Evolutionary conservation across 805 yeast genomes (phyloP).

Genomic region (Scheffersomyces spartinae): DNA sequence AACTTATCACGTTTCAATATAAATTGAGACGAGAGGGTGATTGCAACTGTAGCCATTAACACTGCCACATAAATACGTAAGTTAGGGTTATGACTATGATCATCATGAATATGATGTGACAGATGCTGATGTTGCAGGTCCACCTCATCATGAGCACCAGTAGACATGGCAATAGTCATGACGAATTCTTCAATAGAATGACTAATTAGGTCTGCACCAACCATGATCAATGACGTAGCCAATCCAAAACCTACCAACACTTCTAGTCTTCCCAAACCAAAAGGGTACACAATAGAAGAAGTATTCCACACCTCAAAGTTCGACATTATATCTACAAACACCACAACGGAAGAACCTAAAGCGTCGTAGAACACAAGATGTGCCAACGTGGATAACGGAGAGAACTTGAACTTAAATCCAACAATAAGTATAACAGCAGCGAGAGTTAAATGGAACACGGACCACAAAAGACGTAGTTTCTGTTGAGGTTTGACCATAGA

Average conservation of each 20-base stretch:
- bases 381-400: slow-evolving; percentile 63
- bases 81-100: slow-evolving; percentile 11
- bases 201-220: slow-evolving; percentile 79
- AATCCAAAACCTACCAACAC: slow-evolving; percentile 82
- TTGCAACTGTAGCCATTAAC: slow-evolving; percentile 10
- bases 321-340: slow-evolving; percentile 68
- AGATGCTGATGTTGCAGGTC: slow-evolving; percentile 19
- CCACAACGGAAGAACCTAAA: slow-evolving; percentile 57
- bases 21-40: no score
- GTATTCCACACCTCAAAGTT: slow-evolving; percentile 89
- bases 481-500: slow-evolving; percentile 50
- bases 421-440: slow-evolving; percentile 46
- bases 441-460: slow-evolving; percentile 40
- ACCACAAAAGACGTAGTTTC: slow-evolving; percentile 46
- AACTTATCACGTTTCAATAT: no score
- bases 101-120: slow-evolving; percentile 30
- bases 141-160: slow-evolving; percentile 7
- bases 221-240: slow-evolving; percentile 75
- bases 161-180: slow-evolving; percentile 15
- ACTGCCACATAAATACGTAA: slow-evolving; percentile 20
- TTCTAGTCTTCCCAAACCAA: slow-evolving; percentile 87
- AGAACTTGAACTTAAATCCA: slow-evolving; percentile 47
- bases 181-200: slow-evolving; percentile 77
- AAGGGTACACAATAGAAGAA: slow-evolving; percentile 75
- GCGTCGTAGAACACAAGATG: slow-evolving; percentile 85